A percentile compares a stretch with the other conserved stretches of the same genome.
These are phyloP conservation scores for Meira miltonrushii DNA, from an alignment of 1,284 basidiomycete genomes.

Conservation along the genomic window DNA sequence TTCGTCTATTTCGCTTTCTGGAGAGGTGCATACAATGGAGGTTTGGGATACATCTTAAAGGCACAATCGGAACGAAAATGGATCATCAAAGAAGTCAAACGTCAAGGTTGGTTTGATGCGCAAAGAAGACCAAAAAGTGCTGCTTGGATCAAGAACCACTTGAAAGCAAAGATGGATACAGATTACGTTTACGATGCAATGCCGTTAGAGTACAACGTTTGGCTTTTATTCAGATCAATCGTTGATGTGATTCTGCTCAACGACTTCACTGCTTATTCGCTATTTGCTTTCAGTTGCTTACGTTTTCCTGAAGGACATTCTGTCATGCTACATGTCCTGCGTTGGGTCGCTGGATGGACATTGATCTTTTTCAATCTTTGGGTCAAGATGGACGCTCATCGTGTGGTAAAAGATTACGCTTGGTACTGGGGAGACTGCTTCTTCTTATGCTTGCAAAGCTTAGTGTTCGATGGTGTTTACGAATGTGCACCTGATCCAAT, in stretches of 20 bases:
- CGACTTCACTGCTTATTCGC: conserved; percentile 79
- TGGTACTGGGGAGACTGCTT: conserved; percentile 97
- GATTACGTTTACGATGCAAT: conserved; percentile 83
- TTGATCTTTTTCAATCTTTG: conserved; percentile 93
- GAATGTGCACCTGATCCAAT: conserved; percentile 82
- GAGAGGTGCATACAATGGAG: conserved; percentile 84
- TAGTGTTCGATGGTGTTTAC: conserved; percentile 97
- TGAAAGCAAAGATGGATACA: conserved; percentile 83
- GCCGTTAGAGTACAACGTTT: conserved; percentile 56
- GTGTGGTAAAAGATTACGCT: conserved; percentile 79
- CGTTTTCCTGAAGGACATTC: conserved; percentile 70
- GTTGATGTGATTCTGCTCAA: conserved; percentile 95
- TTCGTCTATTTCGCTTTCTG: conserved; percentile 85
- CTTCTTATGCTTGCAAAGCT: conserved; percentile 67
- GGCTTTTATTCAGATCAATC: conserved; percentile 83
- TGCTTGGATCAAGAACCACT: conserved; percentile 77
- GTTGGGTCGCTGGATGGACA: conserved; percentile 78
- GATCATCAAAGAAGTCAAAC: conserved; percentile 77
- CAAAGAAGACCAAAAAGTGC: conserved; percentile 63
- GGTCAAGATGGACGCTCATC: conserved; percentile 96
- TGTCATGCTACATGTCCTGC: conserved; percentile 67
- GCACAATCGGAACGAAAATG: conserved; percentile 89
- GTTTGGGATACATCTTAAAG: conserved; percentile 86
- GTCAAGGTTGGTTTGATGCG: conserved; percentile 80
- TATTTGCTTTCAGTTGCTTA: conserved; percentile 76